phyloP scores from a whole-genome alignment of 352 stramenopile genomes.

The Phytopythium litorale region DNA sequence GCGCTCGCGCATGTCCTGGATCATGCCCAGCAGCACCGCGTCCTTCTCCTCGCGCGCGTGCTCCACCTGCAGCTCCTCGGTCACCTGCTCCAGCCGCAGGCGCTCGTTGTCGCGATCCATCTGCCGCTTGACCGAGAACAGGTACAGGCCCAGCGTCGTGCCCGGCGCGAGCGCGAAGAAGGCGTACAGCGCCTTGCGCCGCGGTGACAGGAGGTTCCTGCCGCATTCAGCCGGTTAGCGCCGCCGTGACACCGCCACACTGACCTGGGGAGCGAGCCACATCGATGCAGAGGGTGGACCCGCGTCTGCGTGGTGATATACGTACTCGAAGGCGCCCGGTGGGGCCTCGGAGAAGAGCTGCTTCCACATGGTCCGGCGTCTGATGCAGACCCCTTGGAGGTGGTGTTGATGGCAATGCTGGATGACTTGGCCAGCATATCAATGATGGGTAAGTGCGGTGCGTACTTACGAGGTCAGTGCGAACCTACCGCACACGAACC shows the following conservation, averaged over 20 bases:
- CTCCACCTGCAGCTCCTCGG: slow-evolving; percentile 38
- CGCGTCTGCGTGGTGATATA: not conserved
- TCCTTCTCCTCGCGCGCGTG: slow-evolving; percentile 48
- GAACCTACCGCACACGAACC: not conserved
- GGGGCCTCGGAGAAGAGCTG: slow-evolving; percentile 72
- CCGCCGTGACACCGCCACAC: not conserved
- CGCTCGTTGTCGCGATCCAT: slow-evolving; percentile 70
- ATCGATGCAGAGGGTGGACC: not conserved
- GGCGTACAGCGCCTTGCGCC: slow-evolving; percentile 61
- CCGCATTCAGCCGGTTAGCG: not conserved
- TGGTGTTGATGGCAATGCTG: not conserved
- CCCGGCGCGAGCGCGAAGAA: slow-evolving; percentile 67
- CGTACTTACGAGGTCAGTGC: not conserved
- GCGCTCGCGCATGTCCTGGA: slow-evolving; percentile 61
- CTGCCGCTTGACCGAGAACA: slow-evolving; percentile 62
- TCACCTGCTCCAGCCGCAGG: slow-evolving; percentile 36
- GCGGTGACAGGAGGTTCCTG: slow-evolving; percentile 61
- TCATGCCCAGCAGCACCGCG: slow-evolving; percentile 34
- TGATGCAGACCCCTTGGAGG: not conserved
- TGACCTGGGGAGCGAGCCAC: not conserved
- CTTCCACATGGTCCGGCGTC: slow-evolving; percentile 35
- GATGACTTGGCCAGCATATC: not conserved
- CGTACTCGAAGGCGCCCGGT: slow-evolving; percentile 63
- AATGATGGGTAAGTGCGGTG: not conserved
- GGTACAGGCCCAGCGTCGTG: slow-evolving; percentile 58